These are phyloP conservation scores for Parsonsia alboflavescens DNA, from an alignment of 257 asterid species.

Conservation along the genomic window DNA sequence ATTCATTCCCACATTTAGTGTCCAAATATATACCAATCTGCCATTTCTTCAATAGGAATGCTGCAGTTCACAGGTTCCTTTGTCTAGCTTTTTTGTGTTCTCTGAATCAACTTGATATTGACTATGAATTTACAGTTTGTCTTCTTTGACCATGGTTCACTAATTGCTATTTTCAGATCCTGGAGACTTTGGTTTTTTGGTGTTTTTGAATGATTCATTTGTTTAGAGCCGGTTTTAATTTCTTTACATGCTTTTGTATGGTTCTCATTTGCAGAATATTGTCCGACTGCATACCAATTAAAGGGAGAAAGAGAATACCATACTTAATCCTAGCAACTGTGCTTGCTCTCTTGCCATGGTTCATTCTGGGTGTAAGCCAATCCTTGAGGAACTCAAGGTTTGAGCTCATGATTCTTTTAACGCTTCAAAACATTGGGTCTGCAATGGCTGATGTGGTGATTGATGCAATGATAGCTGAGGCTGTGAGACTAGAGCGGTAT, in stretches of 20 bases:
- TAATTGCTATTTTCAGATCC: not conserved
- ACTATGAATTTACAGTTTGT: not conserved
- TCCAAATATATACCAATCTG: not conserved
- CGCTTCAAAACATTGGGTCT: slow-evolving; percentile 87
- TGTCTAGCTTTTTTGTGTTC: not conserved
- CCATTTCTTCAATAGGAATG: not conserved
- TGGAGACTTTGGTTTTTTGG: not conserved
- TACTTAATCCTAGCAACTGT: slow-evolving; percentile 72
- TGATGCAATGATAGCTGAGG: slow-evolving; percentile 99
- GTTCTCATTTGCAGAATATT: slow-evolving; percentile 55
- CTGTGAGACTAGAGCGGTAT: slow-evolving; percentile 80
- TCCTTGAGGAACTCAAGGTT: slow-evolving; percentile 56
- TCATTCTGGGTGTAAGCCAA: slow-evolving; percentile 46
- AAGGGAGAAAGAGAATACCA: slow-evolving; percentile 82
- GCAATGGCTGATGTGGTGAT: slow-evolving; percentile 99
- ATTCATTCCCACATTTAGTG: too few relatives aligned
- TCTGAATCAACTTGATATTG: not conserved
- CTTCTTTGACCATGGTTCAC: not conserved
- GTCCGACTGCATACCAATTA: slow-evolving; percentile 88
- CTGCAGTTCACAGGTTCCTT: not conserved
- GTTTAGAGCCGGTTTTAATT: not conserved
- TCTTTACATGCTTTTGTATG: not conserved
- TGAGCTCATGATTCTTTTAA: slow-evolving; percentile 74
- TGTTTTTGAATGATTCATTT: not conserved
- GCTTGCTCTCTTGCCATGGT: slow-evolving; percentile 84